These are phyloP conservation scores for Oryza meridionalis DNA, from an alignment of 176 grass and related monocot genomes.

Conservation along the genomic window DNA sequence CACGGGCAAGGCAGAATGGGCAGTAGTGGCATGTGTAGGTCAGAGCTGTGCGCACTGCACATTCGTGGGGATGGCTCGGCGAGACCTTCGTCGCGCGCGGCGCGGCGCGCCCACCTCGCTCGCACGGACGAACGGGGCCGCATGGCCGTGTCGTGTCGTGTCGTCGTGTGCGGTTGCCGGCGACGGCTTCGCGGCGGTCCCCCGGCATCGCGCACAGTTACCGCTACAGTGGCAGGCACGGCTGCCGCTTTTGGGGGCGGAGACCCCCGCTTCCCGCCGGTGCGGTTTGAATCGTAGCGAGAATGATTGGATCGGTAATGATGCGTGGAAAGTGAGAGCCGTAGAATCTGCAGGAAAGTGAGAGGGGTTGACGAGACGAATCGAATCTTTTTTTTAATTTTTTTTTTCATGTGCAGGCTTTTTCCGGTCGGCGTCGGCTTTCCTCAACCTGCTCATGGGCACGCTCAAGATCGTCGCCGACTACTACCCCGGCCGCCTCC, in stretches of 20 bases:
- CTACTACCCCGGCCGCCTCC: slow-evolving; percentile 91
- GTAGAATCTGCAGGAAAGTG: slow-evolving; percentile 35
- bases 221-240: slow-evolving; percentile 26
- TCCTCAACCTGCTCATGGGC: slow-evolving; percentile 89
- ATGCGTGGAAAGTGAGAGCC: slow-evolving; percentile 2
- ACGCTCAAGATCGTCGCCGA: slow-evolving; percentile 94
- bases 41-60: slow-evolving; percentile 31
- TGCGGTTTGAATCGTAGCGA: slow-evolving; percentile 41
- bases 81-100: not conserved
- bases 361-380: slow-evolving; percentile 39
- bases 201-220: slow-evolving; percentile 10
- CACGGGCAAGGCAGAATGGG: not conserved
- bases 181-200: not conserved
- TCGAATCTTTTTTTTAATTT: slow-evolving; percentile 10
- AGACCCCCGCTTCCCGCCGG: slow-evolving; percentile 30
- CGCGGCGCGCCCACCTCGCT: not conserved
- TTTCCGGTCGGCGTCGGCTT: slow-evolving; percentile 94
- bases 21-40: not conserved
- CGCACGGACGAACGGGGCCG: not conserved
- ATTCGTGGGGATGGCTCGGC: slow-evolving; percentile 36
- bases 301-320: slow-evolving; percentile 36
- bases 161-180: not conserved
- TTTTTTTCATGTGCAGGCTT: slow-evolving; percentile 59
- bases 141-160: not conserved
- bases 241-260: slow-evolving; percentile 23